Evolutionary conservation across 1,139 yeast species (phyloP).

Genomic region (Insectozyma bohioensis): DNA sequence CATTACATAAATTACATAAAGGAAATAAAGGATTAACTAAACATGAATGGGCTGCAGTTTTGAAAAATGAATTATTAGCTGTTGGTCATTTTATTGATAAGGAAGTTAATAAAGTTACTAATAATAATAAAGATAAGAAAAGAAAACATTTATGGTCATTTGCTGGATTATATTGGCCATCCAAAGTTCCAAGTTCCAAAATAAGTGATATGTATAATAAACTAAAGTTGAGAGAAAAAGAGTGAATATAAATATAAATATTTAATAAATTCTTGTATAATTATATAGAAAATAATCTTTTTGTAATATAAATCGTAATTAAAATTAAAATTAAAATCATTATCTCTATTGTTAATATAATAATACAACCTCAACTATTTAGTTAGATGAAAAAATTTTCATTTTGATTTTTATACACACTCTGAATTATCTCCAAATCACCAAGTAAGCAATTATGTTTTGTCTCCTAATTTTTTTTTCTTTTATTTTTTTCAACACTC

Average conservation of each 20-base stretch:
- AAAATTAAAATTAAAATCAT: slow-evolving; percentile 2
- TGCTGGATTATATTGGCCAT: slow-evolving; percentile 93
- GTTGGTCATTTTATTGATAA: slow-evolving; percentile 71
- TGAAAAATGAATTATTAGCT: slow-evolving; percentile 71
- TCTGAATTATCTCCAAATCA: too few species aligned
- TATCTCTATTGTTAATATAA: too few species aligned
- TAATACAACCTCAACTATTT: too few species aligned
- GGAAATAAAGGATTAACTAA: slow-evolving; percentile 84
- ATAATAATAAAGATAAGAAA: slow-evolving; percentile 29
- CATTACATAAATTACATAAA: slow-evolving; percentile 70
- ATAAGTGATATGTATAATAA: slow-evolving; percentile 84
- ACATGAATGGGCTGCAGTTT: slow-evolving; percentile 76
- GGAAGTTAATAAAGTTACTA: slow-evolving; percentile 13
- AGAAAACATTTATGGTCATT: slow-evolving; percentile 85
- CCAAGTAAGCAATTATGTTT: too few species aligned
- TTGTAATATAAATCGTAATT: too few species aligned
- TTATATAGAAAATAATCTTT: slow-evolving; percentile 5
- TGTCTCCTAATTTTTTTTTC: too few species aligned
- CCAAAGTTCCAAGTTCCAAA: slow-evolving; percentile 76
- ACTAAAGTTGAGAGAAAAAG: slow-evolving; percentile 38
- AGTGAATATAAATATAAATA: too few species aligned
- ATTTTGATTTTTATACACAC: too few species aligned
- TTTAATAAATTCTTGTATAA: too few species aligned
- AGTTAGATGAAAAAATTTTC: too few species aligned
- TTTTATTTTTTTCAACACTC: too few species aligned